Percentiles rank a stretch among this genome's conserved stretches.
phyloP scores from a whole-genome alignment of 2,329 filamentous ascomycete species.

The Penicillium expansum region DNA sequence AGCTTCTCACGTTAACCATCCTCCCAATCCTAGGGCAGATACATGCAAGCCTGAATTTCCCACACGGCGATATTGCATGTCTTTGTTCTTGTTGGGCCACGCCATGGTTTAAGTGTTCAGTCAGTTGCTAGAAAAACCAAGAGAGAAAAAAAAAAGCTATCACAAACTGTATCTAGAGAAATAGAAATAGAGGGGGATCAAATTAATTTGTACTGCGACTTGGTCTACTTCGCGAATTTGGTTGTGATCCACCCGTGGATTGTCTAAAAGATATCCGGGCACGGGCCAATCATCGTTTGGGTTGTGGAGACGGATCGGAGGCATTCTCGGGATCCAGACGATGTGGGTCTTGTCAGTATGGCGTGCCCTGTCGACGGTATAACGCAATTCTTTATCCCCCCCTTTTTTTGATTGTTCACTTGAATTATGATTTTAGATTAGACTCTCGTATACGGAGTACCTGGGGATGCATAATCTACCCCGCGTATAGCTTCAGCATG shows the following conservation, averaged over 20 bases:
- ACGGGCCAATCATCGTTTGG: not conserved
- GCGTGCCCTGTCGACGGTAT: not conserved
- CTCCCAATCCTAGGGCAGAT: conserved; percentile 46
- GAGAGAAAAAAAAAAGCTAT: not conserved
- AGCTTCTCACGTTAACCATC: not conserved
- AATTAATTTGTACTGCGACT: not conserved
- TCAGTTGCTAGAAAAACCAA: too few species aligned
- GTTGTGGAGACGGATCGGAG: not conserved
- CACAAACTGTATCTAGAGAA: not conserved
- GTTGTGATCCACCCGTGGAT: not conserved
- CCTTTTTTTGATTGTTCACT: too few species aligned
- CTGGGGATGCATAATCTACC: not conserved
- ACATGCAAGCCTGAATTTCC: not conserved
- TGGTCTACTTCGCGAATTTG: not conserved
- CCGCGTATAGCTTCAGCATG: not conserved
- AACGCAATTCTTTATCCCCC: not conserved
- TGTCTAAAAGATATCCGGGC: not conserved
- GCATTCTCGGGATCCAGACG: not conserved
- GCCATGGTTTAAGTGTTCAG: not conserved
- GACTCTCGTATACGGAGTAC: not conserved
- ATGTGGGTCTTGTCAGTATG: not conserved
- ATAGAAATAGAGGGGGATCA: not conserved
- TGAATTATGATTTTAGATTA: too few species aligned
- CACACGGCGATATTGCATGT: not conserved
- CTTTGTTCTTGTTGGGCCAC: not conserved